Percentiles rank a stretch among this genome's conserved stretches.
These are phyloP conservation scores for Ceratocystis destructans DNA, from an alignment of 2,329 filamentous ascomycete species.

Conservation along the genomic window DNA sequence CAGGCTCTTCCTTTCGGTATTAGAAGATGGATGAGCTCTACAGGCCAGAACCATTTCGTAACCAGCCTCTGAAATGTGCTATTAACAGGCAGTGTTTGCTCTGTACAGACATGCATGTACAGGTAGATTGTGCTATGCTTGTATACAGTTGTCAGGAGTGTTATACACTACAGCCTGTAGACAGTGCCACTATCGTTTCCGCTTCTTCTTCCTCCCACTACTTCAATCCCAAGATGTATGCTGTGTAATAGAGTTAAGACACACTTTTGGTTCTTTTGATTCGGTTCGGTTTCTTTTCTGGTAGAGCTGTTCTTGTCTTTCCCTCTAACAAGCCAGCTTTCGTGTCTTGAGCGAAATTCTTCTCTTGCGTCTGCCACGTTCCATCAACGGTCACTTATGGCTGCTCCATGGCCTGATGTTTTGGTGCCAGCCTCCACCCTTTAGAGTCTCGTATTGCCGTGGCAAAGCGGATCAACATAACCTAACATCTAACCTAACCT, in stretches of 20 bases:
- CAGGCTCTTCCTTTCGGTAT: not conserved
- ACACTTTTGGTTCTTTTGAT: not conserved
- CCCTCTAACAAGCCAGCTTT: constrained; percentile 3
- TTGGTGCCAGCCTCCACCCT: not conserved
- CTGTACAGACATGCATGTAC: not conserved
- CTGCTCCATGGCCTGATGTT: not conserved
- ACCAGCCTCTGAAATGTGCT: not conserved
- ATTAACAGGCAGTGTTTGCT: not conserved
- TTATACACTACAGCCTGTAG: not conserved
- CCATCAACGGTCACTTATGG: not conserved
- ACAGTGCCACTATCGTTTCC: not conserved
- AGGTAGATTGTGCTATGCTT: not conserved
- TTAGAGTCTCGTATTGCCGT: not conserved
- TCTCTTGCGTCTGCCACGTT: not conserved
- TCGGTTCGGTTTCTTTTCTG: not conserved
- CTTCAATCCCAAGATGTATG: not conserved
- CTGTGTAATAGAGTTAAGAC: not conserved
- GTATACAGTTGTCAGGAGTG: not conserved
- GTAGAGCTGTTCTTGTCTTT: not conserved
- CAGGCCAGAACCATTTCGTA: not conserved
- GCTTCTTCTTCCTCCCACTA: not conserved
- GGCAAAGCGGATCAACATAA: not conserved
- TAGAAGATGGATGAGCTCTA: not conserved
- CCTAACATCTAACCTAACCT: not conserved
- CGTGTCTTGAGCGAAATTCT: not conserved